Evolutionary conservation across 2,329 filamentous ascomycete species (phyloP).

Genomic region (Exophiala phaeomuriformis): DNA sequence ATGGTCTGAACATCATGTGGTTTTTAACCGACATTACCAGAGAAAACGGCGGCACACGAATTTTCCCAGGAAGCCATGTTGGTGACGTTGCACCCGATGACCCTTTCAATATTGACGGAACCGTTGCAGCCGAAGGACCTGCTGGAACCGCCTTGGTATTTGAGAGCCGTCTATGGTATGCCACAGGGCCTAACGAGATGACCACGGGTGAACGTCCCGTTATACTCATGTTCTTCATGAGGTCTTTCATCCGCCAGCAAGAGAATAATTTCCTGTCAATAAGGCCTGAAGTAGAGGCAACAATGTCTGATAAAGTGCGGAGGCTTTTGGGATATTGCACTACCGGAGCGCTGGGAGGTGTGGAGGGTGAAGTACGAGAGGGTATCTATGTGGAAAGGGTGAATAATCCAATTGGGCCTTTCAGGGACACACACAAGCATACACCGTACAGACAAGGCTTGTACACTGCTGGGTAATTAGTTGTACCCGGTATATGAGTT

Average conservation of each 20-base stretch:
- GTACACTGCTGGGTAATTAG: no score
- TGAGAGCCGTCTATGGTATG: conserved; percentile 17
- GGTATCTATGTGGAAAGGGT: conserved; percentile 14
- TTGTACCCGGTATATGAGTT: no score
- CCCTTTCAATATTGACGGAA: conserved; percentile 13
- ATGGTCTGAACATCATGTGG: conserved; percentile 16
- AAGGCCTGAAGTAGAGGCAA: conserved; percentile 28
- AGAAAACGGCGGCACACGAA: conserved; percentile 12
- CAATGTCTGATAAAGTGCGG: conserved; percentile 26
- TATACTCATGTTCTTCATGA: conserved; percentile 28
- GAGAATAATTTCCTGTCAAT: conserved; percentile 31
- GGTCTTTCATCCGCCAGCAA: conserved; percentile 30
- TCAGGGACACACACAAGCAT: conserved; percentile 11
- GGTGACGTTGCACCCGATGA: conserved; percentile 2
- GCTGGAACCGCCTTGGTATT: conserved; percentile 16
- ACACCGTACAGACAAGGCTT: conserved; percentile 7
- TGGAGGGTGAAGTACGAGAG: conserved; percentile 15
- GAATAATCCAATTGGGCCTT: conserved; percentile 8
- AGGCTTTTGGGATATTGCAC: conserved; percentile 6
- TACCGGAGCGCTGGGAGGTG: conserved; percentile 1
- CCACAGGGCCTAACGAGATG: conserved; percentile 17
- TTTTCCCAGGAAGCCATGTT: conserved; percentile 14
- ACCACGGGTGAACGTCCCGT: conserved; percentile 25
- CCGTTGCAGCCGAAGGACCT: conserved; percentile 10
- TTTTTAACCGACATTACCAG: conserved; percentile 12